Evolutionary conservation across 2,329 filamentous ascomycete genomes (phyloP), one percentile per base, ranked within the genome.

Genomic region (Venturia effusa): DNA sequence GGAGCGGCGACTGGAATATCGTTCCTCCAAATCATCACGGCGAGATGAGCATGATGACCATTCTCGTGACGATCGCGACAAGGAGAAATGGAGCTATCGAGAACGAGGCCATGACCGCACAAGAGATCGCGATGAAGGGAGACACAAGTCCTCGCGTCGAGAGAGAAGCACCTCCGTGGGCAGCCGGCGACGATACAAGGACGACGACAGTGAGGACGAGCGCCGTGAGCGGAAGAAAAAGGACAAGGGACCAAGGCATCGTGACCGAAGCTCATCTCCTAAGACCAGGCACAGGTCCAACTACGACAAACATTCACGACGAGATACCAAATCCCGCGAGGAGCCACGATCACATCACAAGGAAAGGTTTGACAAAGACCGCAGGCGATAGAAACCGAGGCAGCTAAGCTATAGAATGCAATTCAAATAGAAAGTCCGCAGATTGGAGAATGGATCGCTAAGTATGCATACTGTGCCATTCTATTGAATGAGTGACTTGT

Each of bases 151-250:
- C 3, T 67, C 65, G 4, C 65, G 67, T 15, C 65, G 66, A n/a
- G 64, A 68, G 30, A 54, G 62, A 64, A 61, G 62, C 51, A 24
- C 69, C 65, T 63, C 63, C 62, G 24, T 67, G 64, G 64, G 45
- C n/a, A 63, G 45, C 24, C 41, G 32, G 10, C 17, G 45, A 27
- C 59, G 45, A 32, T 60, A 43, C 40, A 61, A 57, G 34, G 24
- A 62, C 37, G 60, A 62, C 27, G 30, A 51, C 13, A 40, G 54
- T 22, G 43, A 61, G 24, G 22, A 51, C n/a, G 54, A 51, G 54
- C 19, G 55, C 6, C 37, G 62, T n/a, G 37, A 39, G 40, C 34
- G 55, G 15, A 40, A 61, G 37, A 43, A 22, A 41, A 48, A 41
- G 22, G 55, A 60, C 17, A 55, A 34, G n/a, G 40, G 39, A 22